phyloP scores from a whole-genome alignment of 345 rosid genomes.

The Gossypium mustelinum region DNA sequence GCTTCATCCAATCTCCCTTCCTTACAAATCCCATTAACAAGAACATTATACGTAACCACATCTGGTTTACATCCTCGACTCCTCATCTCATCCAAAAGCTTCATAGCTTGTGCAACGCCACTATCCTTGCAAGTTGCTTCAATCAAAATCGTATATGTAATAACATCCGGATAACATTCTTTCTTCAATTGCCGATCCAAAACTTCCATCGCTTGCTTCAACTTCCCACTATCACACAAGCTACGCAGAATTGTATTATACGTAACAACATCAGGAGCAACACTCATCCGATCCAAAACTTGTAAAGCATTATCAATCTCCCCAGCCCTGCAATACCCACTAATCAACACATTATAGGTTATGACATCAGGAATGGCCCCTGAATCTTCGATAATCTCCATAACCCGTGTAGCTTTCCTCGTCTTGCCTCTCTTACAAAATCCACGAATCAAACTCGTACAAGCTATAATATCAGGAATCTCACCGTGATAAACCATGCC shows the following conservation, averaged over 20 bases:
- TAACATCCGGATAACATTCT: conserved; percentile 69
- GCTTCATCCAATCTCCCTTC: conserved; percentile 87
- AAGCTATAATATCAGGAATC: conserved; percentile 61
- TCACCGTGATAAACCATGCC: conserved; percentile 72
- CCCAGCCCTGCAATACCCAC: conserved; percentile 80
- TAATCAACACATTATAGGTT: conserved; percentile 73
- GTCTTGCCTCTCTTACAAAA: conserved; percentile 72
- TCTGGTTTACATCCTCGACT: conserved; percentile 74
- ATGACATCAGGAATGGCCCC: conserved; percentile 76
- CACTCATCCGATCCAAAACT: conserved; percentile 65
- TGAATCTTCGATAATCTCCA: conserved; percentile 76
- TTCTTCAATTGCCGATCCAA: conserved; percentile 54
- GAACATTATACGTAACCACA: conserved; percentile 76
- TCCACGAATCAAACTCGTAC: conserved; percentile 75
- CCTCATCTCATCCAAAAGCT: conserved; percentile 87
- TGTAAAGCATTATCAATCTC: conserved; percentile 64
- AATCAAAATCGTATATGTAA: conserved; percentile 75
- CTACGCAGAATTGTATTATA: conserved; percentile 73
- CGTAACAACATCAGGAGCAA: conserved; percentile 80
- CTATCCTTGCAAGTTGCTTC: conserved; percentile 80
- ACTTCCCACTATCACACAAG: conserved; percentile 68
- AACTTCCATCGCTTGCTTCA: conserved; percentile 78
- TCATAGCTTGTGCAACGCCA: conserved; percentile 82
- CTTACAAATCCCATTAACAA: conserved; percentile 80
- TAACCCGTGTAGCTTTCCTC: conserved; percentile 54